Evolutionary conservation across 2,329 filamentous ascomycete genomes (phyloP), one percentile per base, ranked within the genome.

Genomic region (Epichloe aotearoae): DNA sequence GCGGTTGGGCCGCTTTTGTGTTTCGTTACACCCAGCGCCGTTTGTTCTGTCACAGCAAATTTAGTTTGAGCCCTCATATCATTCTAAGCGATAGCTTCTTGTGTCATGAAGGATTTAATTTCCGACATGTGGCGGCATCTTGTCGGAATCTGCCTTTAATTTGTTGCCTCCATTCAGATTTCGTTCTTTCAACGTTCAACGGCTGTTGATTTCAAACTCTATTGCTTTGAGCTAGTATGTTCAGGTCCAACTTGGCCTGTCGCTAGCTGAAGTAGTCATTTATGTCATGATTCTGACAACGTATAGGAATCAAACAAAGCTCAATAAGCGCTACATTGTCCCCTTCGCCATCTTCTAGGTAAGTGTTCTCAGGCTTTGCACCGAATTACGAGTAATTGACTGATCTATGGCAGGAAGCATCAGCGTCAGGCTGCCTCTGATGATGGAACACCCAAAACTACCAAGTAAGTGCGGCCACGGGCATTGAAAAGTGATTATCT

Each of bases 371-470:
- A 37, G 8, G 11, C 8, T 17, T 20, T 23, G 1, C 11, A 6
- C 8, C 19, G 36, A 36, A 12, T 47, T 11, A 10, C 12, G n/a
- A 19, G 4, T 17, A 26, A 43, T 17, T 33, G 5, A 3, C 42
- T 53, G 12, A 53, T 14, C 2, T 26, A 7, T 8, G 10, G 8
- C 11, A 57, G 54, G n/a, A 30, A 45, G 10, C 40, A 50, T 36
- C 42, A 45, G n/a, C 50, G 49, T 11, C 52, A 51, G 34, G 41
- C 49, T 5, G 46, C 47, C 19, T 54, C 55, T 12, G 52, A 52
- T 23, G 42, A 51, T 30, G 55, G 46, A 11, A 53, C 50, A 7
- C 47, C 52, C 5, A 40, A 38, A 37, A 43, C 52, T 17, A n/a
- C 33, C 20, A 50, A 46, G 55, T 57, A 47, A 38, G 51, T 47